Evolutionary conservation across 2,329 filamentous ascomycete species (phyloP), one percentile per base, ranked within the genome.

Genomic region (Tothia fuscella): DNA sequence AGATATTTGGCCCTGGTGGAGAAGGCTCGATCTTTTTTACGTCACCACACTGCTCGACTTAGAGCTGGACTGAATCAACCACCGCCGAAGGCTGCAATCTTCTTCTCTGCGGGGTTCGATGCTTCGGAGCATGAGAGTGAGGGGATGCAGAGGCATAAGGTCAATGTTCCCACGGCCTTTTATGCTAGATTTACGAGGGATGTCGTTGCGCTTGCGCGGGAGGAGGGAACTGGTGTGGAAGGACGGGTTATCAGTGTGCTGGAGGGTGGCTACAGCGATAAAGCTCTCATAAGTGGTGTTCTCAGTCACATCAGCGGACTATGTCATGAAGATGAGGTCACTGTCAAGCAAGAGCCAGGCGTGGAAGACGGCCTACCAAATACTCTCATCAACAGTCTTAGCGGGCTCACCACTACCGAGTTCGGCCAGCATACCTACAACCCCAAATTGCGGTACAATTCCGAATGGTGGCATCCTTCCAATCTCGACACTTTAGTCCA

Each of bases 101-200:
- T 98, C 63, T 65, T 98, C 38, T 96, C 89, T 34, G 88, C 91
- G 2, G 93, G 91, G 0, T 98, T 98, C 50, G 91, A 98, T 62
- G 91, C 91, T 3, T 95, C 88, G 55, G 87, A 98, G 57, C 93
- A 84, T 78, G 91, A 98, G 59, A 79, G 82, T 14, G 69, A 74
- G 3, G 86, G 85, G 3, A 98, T 98, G 91, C 91, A 98, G 61
- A 75, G 91, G 35, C 91, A 98, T 60, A 81, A 83, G 44, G 88
- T 94, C 53, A 94, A 94, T 54, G 91, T 98, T 2, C 89, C 91
- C 0, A 98, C 89, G 0, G 85, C 89, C 41, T 98, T 98, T 57
- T 98, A 96, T 56, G 91, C 91, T 37, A 78, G 82, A 1, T 82
- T 98, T 49, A 89, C 89, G 0, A 74, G 79, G 33, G 91, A 98